phyloP scores from a whole-genome alignment of 2,329 filamentous ascomycete species.

The Pseudogymnoascus sp. region DNA sequence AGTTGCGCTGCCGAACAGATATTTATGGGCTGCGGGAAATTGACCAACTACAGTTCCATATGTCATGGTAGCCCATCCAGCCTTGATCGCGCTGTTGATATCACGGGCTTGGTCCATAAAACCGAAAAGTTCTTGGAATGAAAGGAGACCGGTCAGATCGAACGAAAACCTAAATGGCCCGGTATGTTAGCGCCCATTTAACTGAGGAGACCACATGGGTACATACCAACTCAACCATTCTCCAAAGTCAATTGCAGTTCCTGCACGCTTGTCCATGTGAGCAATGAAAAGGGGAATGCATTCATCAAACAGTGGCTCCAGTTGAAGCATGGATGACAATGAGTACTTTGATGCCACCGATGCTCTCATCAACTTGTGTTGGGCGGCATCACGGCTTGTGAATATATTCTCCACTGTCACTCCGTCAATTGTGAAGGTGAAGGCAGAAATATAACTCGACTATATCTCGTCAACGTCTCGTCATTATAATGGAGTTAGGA shows the following conservation, averaged over 20 bases:
- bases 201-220: neutral
- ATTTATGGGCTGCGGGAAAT: constrained; percentile 6
- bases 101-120: constrained; percentile 14
- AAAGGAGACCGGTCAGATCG: constrained; percentile 14
- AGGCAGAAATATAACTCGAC: neutral
- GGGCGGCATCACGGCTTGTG: neutral
- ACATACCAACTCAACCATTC: constrained; percentile 9
- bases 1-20: constrained; percentile 10
- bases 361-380: neutral
- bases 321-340: neutral
- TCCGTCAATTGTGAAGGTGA: neutral
- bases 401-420: neutral
- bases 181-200: neutral
- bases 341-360: neutral
- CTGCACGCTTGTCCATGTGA: neutral
- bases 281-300: neutral
- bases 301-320: constrained; percentile 7
- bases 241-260: constrained; percentile 7
- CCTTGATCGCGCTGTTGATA: constrained; percentile 12
- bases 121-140: constrained; percentile 12
- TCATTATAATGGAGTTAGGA: neutral
- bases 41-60: constrained; percentile 10
- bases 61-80: neutral
- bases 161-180: constrained; percentile 12
- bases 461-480: neutral